Evolutionary conservation across 805 yeast genomes (phyloP), one percentile per base, ranked within the genome.

Genomic region (Schizosaccharomyces osmophilus): DNA sequence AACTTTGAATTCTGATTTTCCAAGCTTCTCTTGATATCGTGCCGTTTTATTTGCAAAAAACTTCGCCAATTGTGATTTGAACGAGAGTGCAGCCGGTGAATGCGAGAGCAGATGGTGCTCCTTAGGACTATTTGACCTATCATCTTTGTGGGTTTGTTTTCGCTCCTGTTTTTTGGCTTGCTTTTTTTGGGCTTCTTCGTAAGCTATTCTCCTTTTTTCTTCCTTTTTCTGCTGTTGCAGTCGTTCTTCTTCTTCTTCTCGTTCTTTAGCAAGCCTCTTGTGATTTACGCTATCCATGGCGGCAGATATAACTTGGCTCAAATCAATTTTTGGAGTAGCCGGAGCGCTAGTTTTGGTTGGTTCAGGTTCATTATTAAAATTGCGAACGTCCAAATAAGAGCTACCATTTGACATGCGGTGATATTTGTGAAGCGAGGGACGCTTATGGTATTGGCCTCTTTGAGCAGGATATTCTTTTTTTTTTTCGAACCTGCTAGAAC

Each of bases 1-100:
- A 48, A 77, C 77, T 71, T 89, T 90, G 61, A 87, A 68, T 62
- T 80, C 77, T 4, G 85, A 95, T 63, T 80, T 82, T 4, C 87
- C 88, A 26, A 90, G 63, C 32, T 26, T 31, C 13, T 42, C 62
- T 22, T 61, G 54, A 29, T 42, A 59, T 42, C 48, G 41, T 9
- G 48, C 54, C 4, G 54, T 43, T 43, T 41, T 45, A 54, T 59
- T 59, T 17, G 61, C 39, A 13, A 59, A 41, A 43, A 59, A 59
- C 2, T 26, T 43, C 6, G 55, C 61, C 29, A 59, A 29, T 1
- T 22, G 26, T 45, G 48, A 11, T 26, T 57, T 57, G 15, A 57
- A 57, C 5, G 31, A 17, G 3, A 51, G 31, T 11, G 36, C 32
- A 5, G 22, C n/a, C 3, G 57, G 57, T 19, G 19, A 17, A 51